Percentiles rank a stretch among this genome's conserved stretches.
These are phyloP conservation scores for Dendrocalamus latiflorus DNA, from an alignment of 202 grass and related monocot species.

Conservation along the genomic window DNA sequence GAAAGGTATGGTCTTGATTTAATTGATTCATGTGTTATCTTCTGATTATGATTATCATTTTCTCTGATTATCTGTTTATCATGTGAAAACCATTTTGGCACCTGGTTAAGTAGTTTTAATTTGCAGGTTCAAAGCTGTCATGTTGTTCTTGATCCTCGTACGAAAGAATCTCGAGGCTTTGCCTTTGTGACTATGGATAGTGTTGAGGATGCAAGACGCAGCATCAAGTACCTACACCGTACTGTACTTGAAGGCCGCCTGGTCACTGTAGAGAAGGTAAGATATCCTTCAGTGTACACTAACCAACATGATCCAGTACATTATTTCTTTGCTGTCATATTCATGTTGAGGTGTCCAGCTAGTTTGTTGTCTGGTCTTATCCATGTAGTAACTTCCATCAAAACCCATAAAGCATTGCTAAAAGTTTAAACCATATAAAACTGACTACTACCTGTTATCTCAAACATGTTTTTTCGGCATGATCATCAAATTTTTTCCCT, in stretches of 20 bases:
- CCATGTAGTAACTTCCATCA: neutral
- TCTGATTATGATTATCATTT: neutral
- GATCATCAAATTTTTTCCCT: neutral
- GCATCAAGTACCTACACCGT: slow-evolving; percentile 77
- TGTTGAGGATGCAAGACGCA: slow-evolving; percentile 66
- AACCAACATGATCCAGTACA: neutral
- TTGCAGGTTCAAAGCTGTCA: slow-evolving; percentile 73
- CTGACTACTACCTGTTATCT: neutral
- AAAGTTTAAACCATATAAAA: neutral
- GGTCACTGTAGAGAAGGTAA: slow-evolving; percentile 81
- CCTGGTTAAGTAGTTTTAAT: neutral
- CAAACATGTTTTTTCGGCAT: neutral
- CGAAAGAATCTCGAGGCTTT: slow-evolving; percentile 93
- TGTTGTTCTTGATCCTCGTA: slow-evolving; percentile 80
- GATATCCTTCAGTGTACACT: neutral
- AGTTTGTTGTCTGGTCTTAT: neutral
- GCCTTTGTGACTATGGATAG: slow-evolving; percentile 89
- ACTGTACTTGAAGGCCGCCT: slow-evolving; percentile 87
- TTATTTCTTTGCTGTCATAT: neutral
- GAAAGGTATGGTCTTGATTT: slow-evolving; percentile 50
- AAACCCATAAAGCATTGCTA: neutral
- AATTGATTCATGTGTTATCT: neutral
- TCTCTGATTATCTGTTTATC: neutral
- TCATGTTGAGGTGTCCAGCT: neutral
- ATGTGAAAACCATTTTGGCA: slow-evolving; percentile 5